These are phyloP conservation scores for Hydrangea macrophylla DNA, from an alignment of 148 eudicot genomes.

Conservation along the genomic window DNA sequence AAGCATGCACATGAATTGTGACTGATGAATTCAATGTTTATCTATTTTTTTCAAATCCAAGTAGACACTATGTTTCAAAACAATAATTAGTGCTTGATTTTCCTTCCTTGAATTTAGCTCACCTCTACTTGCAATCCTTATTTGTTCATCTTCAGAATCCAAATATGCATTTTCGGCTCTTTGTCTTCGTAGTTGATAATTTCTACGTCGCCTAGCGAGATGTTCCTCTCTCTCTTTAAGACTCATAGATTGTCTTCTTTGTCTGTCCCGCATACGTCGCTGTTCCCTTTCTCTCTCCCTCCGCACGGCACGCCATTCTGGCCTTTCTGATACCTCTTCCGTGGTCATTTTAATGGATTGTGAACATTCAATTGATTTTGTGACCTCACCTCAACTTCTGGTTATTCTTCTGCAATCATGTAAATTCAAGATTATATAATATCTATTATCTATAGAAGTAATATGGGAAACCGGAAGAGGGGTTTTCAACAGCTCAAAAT, in stretches of 20 bases:
- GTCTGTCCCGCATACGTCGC: conserved; percentile 50
- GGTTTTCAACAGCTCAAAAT: background rate
- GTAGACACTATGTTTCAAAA: background rate
- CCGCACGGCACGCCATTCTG: conserved; percentile 24
- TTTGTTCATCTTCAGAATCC: background rate
- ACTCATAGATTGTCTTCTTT: conserved; percentile 60
- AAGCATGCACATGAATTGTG: background rate
- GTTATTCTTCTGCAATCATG: background rate
- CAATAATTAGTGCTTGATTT: conserved; percentile 5
- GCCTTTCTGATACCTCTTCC: conserved; percentile 10
- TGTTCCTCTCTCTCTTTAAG: conserved; percentile 52
- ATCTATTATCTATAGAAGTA: background rate
- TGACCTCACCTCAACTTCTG: background rate
- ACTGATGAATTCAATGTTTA: background rate
- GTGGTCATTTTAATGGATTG: conserved; percentile 1
- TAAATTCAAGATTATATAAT: background rate
- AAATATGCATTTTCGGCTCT: conserved; percentile 39
- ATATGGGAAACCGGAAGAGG: background rate
- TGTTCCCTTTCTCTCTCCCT: conserved; percentile 53
- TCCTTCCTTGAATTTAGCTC: background rate
- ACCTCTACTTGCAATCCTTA: background rate
- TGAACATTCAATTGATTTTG: background rate
- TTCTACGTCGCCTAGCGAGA: conserved; percentile 63
- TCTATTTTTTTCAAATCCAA: background rate
- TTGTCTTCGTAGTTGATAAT: conserved; percentile 51